phyloP scores from a whole-genome alignment of 768 basidiomycete genomes.

The Mycena maculata region DNA sequence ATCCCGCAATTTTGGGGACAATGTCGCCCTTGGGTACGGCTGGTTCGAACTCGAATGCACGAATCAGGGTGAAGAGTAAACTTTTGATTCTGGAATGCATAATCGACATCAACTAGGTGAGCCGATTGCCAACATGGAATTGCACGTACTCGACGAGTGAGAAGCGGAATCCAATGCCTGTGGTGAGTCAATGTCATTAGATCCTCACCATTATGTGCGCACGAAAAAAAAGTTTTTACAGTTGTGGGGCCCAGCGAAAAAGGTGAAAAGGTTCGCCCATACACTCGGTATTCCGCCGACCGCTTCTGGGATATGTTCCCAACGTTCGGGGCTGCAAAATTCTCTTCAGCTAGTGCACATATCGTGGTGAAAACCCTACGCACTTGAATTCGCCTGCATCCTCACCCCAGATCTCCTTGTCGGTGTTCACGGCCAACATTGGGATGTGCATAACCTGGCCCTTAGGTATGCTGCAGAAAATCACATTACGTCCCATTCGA shows the following conservation, averaged over 20 bases:
- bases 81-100: too few species aligned
- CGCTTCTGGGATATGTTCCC: constrained; percentile 63
- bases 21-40: constrained; percentile 4
- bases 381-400: constrained; percentile 73
- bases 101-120: too few species aligned
- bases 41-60: constrained; percentile 59
- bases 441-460: constrained; percentile 61
- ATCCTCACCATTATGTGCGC: too few species aligned
- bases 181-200: neutral
- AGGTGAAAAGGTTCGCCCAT: constrained; percentile 69
- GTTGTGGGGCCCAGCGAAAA: constrained; percentile 61
- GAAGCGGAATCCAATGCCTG: constrained; percentile 73
- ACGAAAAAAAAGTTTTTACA: neutral
- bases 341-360: too few species aligned
- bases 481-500: too few species aligned
- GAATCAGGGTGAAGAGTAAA: constrained; percentile 41
- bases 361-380: too few species aligned
- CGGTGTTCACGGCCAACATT: constrained; percentile 63
- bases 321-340: constrained; percentile 80
- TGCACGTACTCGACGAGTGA: constrained; percentile 62
- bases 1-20: too few species aligned
- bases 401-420: constrained; percentile 68
- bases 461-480: constrained; percentile 53
- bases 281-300: constrained; percentile 65
- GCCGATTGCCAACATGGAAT: neutral